Base-by-base conservation (phyloP, 345 rosid genomes). In the Populus tremula region DNA sequence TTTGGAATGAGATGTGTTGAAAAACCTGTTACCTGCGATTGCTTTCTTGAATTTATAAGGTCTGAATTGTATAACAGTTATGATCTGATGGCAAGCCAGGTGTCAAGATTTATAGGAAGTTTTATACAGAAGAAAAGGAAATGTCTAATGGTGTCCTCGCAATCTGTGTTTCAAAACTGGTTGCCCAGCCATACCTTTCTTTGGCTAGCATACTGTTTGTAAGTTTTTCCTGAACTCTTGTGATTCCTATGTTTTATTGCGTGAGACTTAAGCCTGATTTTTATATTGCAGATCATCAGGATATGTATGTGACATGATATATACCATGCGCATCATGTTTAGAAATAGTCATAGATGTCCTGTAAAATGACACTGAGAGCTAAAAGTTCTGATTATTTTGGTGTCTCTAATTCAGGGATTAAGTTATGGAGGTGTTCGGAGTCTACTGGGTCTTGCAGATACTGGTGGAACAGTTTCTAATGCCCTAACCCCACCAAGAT, bases 51-150 rank as follows among this genome's bases (percentile, higher is more conserved):
- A 59, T n/a, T 41, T 35, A 18, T 69, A 38, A 41, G 70, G 33
- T 61, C 41, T 47, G 14, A 69, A 3, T 33, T 20, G 23, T 41
- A 31, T 67, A 56, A 33, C 31, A 17, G 35, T 5, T 64, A 8
- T 27, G 29, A 8, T 14, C n/a, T 36, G 43, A 43, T 70, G 54
- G 50, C 23, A 49, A 71, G 1, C 11, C 82, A 89, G 97, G 97
- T 67, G 87, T 89, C 50, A 76, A 50, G 83, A 76, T 93, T 76
- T 91, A 89, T 45, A 72, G 95, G 82, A 89, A 87, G 77, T 91
- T 89, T 76, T 94, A 94, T 69, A 31, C 90, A 2, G 91, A 89
- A 83, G 91, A 91, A 78, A 87, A 86, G 79, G 97, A 93, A 83
- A 84, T 71, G 75, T 76, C 80, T 25, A 86, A 87, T 70, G 97